A percentile compares a stretch with the other conserved stretches of the same genome.
Conservation (phyloP, 2,329 filamentous ascomycete species). For the Cercospora beticola region DNA sequence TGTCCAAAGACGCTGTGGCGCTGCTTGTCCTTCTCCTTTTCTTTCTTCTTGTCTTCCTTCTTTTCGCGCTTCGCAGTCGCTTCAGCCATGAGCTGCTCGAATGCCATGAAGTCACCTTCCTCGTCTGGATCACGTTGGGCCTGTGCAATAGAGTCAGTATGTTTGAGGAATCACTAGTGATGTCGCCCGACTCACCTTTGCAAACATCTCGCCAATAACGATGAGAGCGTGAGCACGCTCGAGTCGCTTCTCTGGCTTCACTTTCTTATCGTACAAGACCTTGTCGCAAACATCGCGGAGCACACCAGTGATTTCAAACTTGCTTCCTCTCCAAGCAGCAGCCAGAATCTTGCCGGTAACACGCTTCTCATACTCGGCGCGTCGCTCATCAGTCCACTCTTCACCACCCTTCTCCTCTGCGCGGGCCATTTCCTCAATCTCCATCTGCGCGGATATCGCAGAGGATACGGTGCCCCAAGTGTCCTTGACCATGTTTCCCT, state of each 20-base stretch:
- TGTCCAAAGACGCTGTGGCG: slow-evolving; percentile 19
- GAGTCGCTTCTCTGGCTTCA: slow-evolving; percentile 78
- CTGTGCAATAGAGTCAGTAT: slow-evolving; percentile 47
- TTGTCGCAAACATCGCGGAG: slow-evolving; percentile 90
- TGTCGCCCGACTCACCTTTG: slow-evolving; percentile 62
- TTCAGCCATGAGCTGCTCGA: slow-evolving; percentile 96
- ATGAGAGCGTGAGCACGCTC: slow-evolving; percentile 89
- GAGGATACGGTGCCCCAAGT: slow-evolving; percentile 97
- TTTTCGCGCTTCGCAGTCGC: slow-evolving; percentile 91
- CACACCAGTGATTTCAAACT: slow-evolving; percentile 97
- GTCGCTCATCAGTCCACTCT: slow-evolving; percentile 97
- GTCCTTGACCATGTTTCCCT: slow-evolving; percentile 94
- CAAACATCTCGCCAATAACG: slow-evolving; percentile 83
- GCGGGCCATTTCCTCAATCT: slow-evolving; percentile 98
- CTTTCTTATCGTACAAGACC: slow-evolving; percentile 75
- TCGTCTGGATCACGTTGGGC: slow-evolving; percentile 88
- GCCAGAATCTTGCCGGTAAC: slow-evolving; percentile 98
- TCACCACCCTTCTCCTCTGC: slow-evolving; percentile 92
- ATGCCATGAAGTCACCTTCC: slow-evolving; percentile 97
- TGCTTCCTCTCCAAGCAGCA: slow-evolving; percentile 92
- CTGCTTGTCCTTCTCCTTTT: slow-evolving; percentile 37
- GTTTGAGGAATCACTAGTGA: not conserved
- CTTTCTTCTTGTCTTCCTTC: slow-evolving; percentile 71
- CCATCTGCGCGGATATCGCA: slow-evolving; percentile 95
- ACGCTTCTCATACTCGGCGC: slow-evolving; percentile 88